These are phyloP conservation scores for Sarcocystis neurona DNA, from an alignment of 169 alveolate genomes.

Conservation along the genomic window DNA sequence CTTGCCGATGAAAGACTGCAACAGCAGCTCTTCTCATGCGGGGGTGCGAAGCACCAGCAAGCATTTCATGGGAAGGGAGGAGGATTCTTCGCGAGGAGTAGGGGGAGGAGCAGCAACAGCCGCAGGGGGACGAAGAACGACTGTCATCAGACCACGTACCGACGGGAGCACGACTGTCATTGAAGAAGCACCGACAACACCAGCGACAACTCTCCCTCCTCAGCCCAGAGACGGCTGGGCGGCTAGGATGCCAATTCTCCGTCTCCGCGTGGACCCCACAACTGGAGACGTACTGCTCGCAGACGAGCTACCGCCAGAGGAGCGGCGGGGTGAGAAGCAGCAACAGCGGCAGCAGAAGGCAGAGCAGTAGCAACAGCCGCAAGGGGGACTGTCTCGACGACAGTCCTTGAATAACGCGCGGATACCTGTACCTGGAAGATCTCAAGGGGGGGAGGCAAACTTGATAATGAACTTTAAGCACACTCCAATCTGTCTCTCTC, in stretches of 20 bases:
- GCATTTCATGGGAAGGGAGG: too few relatives aligned
- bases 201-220: neutral
- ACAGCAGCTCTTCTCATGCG: too few relatives aligned
- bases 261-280: slow-evolving; percentile 37
- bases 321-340: neutral
- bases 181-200: neutral
- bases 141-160: neutral
- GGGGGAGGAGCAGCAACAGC: neutral
- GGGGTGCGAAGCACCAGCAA: too few relatives aligned
- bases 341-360: neutral
- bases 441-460: too few relatives aligned
- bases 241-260: slow-evolving; percentile 27
- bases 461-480: too few relatives aligned
- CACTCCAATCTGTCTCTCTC: too few relatives aligned
- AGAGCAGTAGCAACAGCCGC: neutral
- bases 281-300: slow-evolving; percentile 33
- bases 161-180: slow-evolving; percentile 6
- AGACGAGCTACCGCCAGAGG: neutral
- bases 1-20: too few relatives aligned
- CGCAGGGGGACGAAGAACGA: neutral
- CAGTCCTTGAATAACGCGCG: too few relatives aligned
- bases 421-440: too few relatives aligned
- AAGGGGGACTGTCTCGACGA: neutral
- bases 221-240: slow-evolving; percentile 9
- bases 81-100: too few relatives aligned